A percentile compares a stretch with the other conserved stretches of the same genome.
These are phyloP conservation scores for Phaffia australis DNA, from an alignment of 768 basidiomycete species.

Conservation along the genomic window DNA sequence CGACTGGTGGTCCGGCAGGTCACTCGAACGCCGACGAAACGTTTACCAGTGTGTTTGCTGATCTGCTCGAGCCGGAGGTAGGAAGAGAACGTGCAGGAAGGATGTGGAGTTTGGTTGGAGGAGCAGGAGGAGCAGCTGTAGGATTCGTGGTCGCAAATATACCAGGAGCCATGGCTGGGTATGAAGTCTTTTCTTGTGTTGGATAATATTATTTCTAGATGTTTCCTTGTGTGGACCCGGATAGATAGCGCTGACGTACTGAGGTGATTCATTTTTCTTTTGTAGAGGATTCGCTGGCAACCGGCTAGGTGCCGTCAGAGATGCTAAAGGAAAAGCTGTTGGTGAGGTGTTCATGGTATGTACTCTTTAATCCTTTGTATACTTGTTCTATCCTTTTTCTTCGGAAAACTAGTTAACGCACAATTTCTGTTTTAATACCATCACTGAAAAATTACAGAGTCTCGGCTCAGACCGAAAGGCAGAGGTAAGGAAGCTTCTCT, in stretches of 20 bases:
- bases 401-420: too few relatives aligned
- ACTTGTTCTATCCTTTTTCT: too few relatives aligned
- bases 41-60: slow-evolving; percentile 20
- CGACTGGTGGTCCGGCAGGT: background rate
- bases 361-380: too few relatives aligned
- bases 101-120: slow-evolving; percentile 20
- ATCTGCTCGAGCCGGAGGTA: slow-evolving; percentile 15
- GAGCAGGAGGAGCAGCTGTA: slow-evolving; percentile 47
- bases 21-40: slow-evolving; percentile 24
- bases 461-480: slow-evolving; percentile 71
- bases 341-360: slow-evolving; percentile 61
- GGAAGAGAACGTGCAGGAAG: slow-evolving; percentile 7
- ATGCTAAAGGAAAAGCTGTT: slow-evolving; percentile 87
- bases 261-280: background rate
- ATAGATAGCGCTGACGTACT: background rate
- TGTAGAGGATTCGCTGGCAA: slow-evolving; percentile 60
- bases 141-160: slow-evolving; percentile 63
- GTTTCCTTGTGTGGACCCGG: background rate
- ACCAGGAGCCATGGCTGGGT: slow-evolving; percentile 76
- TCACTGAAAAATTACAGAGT: slow-evolving; percentile 33
- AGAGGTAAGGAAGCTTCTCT: slow-evolving; percentile 49
- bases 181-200: slow-evolving; percentile 27
- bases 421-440: too few relatives aligned
- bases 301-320: slow-evolving; percentile 76
- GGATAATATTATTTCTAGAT: background rate